Percentiles rank a stretch among this genome's conserved stretches.
Conservation (phyloP, 2,329 filamentous ascomycete species). For the Talaromyces atroroseus region DNA sequence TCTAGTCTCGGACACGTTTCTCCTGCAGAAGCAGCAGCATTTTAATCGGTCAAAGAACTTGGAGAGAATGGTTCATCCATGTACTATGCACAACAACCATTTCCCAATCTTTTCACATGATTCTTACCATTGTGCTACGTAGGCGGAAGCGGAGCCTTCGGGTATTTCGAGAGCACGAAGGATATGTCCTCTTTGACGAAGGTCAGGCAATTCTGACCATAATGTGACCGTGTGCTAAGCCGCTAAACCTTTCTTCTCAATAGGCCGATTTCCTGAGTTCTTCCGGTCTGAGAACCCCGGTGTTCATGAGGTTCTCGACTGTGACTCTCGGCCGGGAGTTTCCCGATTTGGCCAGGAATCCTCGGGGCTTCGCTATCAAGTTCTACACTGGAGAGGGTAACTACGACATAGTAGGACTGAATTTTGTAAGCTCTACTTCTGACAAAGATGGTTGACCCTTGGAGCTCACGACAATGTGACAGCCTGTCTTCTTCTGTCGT, state of each 20-base stretch:
- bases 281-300: constrained; percentile 38
- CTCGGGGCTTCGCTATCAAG: constrained; percentile 47
- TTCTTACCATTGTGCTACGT: no score
- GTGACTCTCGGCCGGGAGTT: constrained; percentile 41
- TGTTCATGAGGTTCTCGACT: constrained; percentile 43
- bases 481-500: constrained; percentile 47
- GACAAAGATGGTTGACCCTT: no score
- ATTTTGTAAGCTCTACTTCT: constrained; percentile 32
- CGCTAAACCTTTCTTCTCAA: constrained; percentile 41
- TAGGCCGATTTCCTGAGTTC: no score
- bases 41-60: constrained; percentile 54
- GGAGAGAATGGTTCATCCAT: constrained; percentile 35
- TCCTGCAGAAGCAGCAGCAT: constrained; percentile 52
- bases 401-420: constrained; percentile 46
- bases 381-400: constrained; percentile 47
- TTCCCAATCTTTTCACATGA: no score
- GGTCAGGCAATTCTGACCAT: neutral
- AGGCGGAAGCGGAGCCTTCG: constrained; percentile 21
- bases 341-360: constrained; percentile 43
- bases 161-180: constrained; percentile 23
- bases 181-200: constrained; percentile 17
- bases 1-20: constrained; percentile 46
- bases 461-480: neutral
- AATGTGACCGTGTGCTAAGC: no score
- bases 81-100: no score